Evolutionary conservation across 129 eudicot species (phyloP), one percentile per base, ranked within the genome.

Genomic region (Flaveria linearis): DNA sequence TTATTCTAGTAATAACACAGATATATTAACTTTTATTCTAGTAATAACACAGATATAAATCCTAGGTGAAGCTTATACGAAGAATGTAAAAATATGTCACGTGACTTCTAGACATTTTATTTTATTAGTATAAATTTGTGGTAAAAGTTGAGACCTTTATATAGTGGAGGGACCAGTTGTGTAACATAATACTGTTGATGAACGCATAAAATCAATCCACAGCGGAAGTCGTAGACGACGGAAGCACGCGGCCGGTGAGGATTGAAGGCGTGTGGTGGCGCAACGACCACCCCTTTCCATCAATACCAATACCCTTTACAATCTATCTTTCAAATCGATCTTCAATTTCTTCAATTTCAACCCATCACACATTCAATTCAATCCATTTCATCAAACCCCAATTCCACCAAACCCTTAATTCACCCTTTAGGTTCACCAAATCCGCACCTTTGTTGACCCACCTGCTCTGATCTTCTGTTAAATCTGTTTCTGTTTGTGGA

Each of bases 211-310:
- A 64, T 62, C 62, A 75, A 75, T 47, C 61, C 9, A 30, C 20
- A 74, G 23, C 33, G 18, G 64, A n/a, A 33, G 23, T 2, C 41
- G 25, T 20, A 15, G 56, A 39, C 33, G 60, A 69, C 47, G 42
- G 60, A 53, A 45, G 13, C 49, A 36, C 41, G 6, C 0, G 45
- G 52, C n/a, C 63, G 46, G 52, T 50, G 73, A 46, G 68, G 74
- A 63, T 72, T 42, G 65, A 39, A 79, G 78, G 83, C 83, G 78
- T 79, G 83, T 79, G 83, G 78, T 78, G 74, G 73, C 83, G 49
- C 45, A 30, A 51, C 83, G 83, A 36, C 41, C 41, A 62, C 47
- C 70, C 50, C 8, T 39, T 47, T n/a, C 11, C 49, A 36, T 76
- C 16, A 17, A 36, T 49, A 8, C 25, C 71, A 11, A 53, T 15